Evolutionary conservation across 306 rosid species (phyloP).

Genomic region (Vicia sativa): DNA sequence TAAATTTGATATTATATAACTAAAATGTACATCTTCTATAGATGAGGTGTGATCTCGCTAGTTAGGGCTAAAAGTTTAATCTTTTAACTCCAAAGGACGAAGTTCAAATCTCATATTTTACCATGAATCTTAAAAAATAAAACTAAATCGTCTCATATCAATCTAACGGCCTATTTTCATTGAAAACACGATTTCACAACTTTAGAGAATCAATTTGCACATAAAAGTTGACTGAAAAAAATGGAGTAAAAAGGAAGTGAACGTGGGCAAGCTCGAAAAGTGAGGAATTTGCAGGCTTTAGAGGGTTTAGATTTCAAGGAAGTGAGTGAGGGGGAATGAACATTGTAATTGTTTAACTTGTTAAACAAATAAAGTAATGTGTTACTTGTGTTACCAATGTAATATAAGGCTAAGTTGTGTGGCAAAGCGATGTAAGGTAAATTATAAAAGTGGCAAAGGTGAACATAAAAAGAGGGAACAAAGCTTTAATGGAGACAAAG

Average conservation of each 20-base stretch:
- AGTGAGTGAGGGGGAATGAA: constrained; percentile 63
- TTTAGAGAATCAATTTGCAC: not conserved
- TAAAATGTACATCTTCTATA: not conserved
- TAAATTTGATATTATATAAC: not conserved
- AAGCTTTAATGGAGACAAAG: constrained; percentile 54
- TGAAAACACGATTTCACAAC: not conserved
- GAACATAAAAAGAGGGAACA: constrained; percentile 67
- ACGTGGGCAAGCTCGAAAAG: constrained; percentile 85
- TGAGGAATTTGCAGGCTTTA: constrained; percentile 72
- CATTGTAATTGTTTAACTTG: constrained; percentile 43
- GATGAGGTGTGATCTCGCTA: too few species aligned
- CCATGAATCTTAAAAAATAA: not conserved
- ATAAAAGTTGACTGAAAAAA: constrained; percentile 43
- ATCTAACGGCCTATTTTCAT: not conserved
- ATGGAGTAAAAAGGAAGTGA: constrained; percentile 52
- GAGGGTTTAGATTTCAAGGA: constrained; percentile 49
- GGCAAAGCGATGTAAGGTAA: constrained; percentile 35
- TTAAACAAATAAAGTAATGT: constrained; percentile 29
- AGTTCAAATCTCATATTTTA: too few species aligned
- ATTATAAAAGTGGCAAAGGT: constrained; percentile 64
- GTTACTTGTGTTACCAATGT: constrained; percentile 40
- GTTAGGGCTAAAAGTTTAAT: not conserved
- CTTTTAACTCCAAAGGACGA: too few species aligned
- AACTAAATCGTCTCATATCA: not conserved
- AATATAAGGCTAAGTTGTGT: constrained; percentile 18